These are phyloP conservation scores for Madurella mycetomatis DNA, from an alignment of 2,329 filamentous ascomycete species.

Conservation along the genomic window DNA sequence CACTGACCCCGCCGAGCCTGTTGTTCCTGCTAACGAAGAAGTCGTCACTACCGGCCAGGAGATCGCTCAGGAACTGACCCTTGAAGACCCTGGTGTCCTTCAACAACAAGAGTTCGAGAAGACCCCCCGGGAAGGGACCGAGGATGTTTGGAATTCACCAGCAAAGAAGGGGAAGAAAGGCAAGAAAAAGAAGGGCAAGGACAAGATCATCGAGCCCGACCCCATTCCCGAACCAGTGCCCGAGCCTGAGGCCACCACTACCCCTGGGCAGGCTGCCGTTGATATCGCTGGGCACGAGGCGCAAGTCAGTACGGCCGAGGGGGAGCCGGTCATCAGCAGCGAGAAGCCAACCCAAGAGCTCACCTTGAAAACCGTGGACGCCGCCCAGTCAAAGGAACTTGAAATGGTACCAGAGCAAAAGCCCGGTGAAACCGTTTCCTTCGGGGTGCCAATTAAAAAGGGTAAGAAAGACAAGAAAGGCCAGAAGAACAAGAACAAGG, in stretches of 20 bases:
- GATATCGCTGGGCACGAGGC: neutral
- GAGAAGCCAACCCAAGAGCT: neutral
- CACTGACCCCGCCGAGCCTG: neutral
- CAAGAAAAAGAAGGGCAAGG: conserved; percentile 27
- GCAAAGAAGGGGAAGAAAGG: conserved; percentile 32
- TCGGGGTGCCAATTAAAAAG: conserved; percentile 17
- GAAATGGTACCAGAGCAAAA: neutral
- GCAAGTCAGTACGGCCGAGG: neutral
- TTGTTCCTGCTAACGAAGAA: neutral
- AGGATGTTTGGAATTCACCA: conserved; percentile 5
- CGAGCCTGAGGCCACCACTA: neutral
- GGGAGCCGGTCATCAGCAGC: neutral
- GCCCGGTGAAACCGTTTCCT: conserved; percentile 1
- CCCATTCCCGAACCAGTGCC: conserved; percentile 3
- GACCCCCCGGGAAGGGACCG: too few species aligned
- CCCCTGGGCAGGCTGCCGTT: neutral
- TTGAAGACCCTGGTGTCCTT: neutral
- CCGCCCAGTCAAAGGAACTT: conserved; percentile 3
- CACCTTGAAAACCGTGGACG: conserved; percentile 7
- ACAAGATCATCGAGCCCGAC: conserved; percentile 15
- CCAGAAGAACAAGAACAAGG: conserved; percentile 3
- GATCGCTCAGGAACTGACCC: neutral
- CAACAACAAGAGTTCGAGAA: neutral
- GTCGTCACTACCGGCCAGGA: neutral
- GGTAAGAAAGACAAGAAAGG: conserved; percentile 30